phyloP scores from a whole-genome alignment of 2,329 filamentous ascomycete species.

The Magnaporthiopsis rhizophila region DNA sequence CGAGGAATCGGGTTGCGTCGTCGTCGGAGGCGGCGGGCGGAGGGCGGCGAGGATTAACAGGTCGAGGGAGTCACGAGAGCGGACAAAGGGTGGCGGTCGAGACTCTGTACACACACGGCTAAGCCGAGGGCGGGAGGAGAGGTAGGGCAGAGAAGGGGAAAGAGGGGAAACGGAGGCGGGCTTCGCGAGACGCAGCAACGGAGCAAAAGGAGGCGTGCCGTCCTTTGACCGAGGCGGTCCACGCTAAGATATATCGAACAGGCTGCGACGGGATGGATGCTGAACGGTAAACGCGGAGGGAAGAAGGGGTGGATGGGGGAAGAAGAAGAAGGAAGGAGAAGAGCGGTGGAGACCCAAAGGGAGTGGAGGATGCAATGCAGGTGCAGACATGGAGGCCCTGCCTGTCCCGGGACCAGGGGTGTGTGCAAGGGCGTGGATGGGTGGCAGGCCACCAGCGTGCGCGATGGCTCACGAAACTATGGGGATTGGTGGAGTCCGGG shows the following conservation, averaged over 20 bases:
- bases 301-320: slow-evolving; percentile 15
- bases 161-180: background rate
- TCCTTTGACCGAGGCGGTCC: slow-evolving; percentile 8
- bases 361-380: slow-evolving; percentile 5
- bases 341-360: slow-evolving; percentile 15
- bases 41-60: background rate
- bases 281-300: slow-evolving; percentile 12
- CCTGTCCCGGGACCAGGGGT: background rate
- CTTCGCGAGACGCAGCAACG: slow-evolving; percentile 8
- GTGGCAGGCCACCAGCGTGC: slow-evolving; percentile 1
- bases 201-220: slow-evolving; percentile 8
- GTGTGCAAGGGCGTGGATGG: background rate
- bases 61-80: background rate
- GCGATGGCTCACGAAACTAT: slow-evolving; percentile 2
- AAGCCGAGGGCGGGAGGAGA: background rate
- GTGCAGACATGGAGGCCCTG: background rate
- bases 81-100: slow-evolving; percentile 1
- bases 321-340: slow-evolving; percentile 25
- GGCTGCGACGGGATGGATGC: background rate
- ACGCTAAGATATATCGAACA: slow-evolving; percentile 8
- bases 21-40: slow-evolving; percentile 1
- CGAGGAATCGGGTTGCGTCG: too few species aligned
- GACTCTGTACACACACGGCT: background rate
- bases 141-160: background rate
- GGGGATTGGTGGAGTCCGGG: background rate